phyloP scores from a whole-genome alignment of 1,284 basidiomycete species.

The Macrocystidia cucumis region DNA sequence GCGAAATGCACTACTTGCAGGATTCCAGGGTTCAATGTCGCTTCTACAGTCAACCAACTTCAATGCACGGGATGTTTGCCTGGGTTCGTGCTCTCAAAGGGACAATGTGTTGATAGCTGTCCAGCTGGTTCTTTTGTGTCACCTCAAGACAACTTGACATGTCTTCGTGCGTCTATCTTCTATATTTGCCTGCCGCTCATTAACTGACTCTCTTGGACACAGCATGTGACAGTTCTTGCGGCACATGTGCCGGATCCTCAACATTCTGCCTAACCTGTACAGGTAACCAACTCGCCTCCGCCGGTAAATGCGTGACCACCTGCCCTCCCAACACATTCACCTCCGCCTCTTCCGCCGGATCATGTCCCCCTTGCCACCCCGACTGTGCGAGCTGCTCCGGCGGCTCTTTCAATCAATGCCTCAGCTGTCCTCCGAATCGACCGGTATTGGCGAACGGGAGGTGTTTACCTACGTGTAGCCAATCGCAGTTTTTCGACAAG shows the following conservation, averaged over 20 bases:
- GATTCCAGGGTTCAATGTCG: slow-evolving; percentile 61
- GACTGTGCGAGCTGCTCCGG: slow-evolving; percentile 76
- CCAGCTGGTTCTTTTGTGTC: slow-evolving; percentile 67
- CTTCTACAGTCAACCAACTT: slow-evolving; percentile 53
- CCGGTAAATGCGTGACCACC: slow-evolving; percentile 62
- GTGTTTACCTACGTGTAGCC: slow-evolving; percentile 67
- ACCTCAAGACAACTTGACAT: slow-evolving; percentile 62
- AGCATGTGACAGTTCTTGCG: slow-evolving; percentile 75
- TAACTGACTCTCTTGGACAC: slow-evolving; percentile 7
- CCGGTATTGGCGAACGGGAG: slow-evolving; percentile 66
- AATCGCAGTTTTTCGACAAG: slow-evolving; percentile 64
- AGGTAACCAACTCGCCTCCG: slow-evolving; percentile 52
- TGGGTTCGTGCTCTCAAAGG: slow-evolving; percentile 62
- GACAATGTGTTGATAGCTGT: slow-evolving; percentile 60
- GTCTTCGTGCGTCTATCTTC: slow-evolving; percentile 38
- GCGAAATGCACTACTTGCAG: slow-evolving; percentile 74
- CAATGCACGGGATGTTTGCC: slow-evolving; percentile 74
- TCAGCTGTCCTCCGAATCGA: slow-evolving; percentile 55
- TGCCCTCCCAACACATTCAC: slow-evolving; percentile 68
- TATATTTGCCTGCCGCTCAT: slow-evolving; percentile 5
- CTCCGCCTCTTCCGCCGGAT: slow-evolving; percentile 42
- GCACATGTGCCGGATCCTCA: slow-evolving; percentile 57
- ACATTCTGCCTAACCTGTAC: slow-evolving; percentile 68
- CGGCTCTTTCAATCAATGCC: slow-evolving; percentile 67
- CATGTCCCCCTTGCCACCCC: slow-evolving; percentile 71